These are phyloP conservation scores for Didymella segeticola DNA, from an alignment of 2,329 filamentous ascomycete genomes.

Conservation along the genomic window DNA sequence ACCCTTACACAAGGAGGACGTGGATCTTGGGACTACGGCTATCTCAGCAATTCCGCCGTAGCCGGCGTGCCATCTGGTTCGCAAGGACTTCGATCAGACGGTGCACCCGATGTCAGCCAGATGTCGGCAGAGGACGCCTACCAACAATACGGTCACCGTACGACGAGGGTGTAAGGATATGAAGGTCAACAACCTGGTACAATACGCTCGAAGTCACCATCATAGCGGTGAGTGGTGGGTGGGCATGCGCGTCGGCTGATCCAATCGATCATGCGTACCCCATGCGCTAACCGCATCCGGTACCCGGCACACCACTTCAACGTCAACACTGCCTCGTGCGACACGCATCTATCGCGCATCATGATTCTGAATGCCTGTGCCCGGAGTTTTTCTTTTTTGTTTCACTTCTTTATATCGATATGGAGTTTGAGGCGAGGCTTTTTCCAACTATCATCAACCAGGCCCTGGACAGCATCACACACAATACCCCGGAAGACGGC, in stretches of 20 bases:
- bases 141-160: conserved; percentile 48
- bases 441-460: conserved; percentile 2
- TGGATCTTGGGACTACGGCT: conserved; percentile 48
- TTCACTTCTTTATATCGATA: conserved; percentile 17
- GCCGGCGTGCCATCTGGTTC: conserved; percentile 35
- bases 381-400: not conserved
- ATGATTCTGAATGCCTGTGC: not conserved
- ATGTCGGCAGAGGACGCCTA: conserved; percentile 40
- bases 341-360: conserved; percentile 22
- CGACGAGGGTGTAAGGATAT: conserved; percentile 43
- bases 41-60: conserved; percentile 37
- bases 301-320: conserved; percentile 36
- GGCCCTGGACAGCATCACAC: conserved; percentile 33
- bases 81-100: conserved; percentile 42
- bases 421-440: conserved; percentile 25
- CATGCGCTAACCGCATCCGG: conserved; percentile 31
- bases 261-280: conserved; percentile 41
- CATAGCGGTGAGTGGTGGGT: conserved; percentile 28
- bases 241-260: conserved; percentile 42
- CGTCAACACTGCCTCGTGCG: conserved; percentile 32
- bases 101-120: conserved; percentile 40
- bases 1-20: conserved; percentile 40
- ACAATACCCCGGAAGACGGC: conserved; percentile 46
- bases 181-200: conserved; percentile 8
- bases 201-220: conserved; percentile 23